Percentiles rank a stretch among this genome's conserved stretches.
phyloP scores from a whole-genome alignment of 495 filamentous ascomycete genomes.

The Podospora sp. region DNA sequence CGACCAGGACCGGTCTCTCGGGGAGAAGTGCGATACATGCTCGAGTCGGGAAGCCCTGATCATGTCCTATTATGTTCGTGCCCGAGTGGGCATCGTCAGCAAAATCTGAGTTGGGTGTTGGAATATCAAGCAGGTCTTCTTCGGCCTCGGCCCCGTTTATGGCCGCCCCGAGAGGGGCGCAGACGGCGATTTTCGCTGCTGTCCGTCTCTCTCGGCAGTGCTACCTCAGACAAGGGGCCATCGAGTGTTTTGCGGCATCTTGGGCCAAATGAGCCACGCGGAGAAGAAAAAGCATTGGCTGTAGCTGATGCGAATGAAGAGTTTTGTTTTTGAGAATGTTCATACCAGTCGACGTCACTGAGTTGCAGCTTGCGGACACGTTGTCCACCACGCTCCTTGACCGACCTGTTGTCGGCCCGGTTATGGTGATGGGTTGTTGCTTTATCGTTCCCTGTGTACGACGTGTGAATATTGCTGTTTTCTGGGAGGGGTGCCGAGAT shows the following conservation, averaged over 20 bases:
- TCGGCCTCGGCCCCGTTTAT: background rate
- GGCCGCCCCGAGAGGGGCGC: background rate
- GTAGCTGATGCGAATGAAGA: background rate
- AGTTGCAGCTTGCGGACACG: constrained; percentile 89
- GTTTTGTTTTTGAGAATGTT: constrained; percentile 30
- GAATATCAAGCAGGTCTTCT: background rate
- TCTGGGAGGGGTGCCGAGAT: constrained; percentile 39
- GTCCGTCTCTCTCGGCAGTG: background rate
- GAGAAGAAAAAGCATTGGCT: background rate
- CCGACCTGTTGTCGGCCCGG: constrained; percentile 65
- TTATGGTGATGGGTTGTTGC: constrained; percentile 47
- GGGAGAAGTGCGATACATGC: constrained; percentile 2
- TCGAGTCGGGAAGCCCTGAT: background rate
- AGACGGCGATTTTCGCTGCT: background rate
- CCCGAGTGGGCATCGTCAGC: constrained; percentile 2
- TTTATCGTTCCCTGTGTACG: constrained; percentile 52
- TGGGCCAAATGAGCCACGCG: background rate
- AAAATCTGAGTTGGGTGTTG: background rate
- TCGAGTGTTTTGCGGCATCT: background rate
- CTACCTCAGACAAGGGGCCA: background rate
- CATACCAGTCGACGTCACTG: constrained; percentile 97
- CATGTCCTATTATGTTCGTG: constrained; percentile 9
- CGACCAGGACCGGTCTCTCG: background rate
- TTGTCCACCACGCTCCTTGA: constrained; percentile 73
- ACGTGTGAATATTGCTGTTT: constrained; percentile 50